These are phyloP conservation scores for Fusarium illudens DNA, from an alignment of 2,329 filamentous ascomycete species.

Conservation along the genomic window DNA sequence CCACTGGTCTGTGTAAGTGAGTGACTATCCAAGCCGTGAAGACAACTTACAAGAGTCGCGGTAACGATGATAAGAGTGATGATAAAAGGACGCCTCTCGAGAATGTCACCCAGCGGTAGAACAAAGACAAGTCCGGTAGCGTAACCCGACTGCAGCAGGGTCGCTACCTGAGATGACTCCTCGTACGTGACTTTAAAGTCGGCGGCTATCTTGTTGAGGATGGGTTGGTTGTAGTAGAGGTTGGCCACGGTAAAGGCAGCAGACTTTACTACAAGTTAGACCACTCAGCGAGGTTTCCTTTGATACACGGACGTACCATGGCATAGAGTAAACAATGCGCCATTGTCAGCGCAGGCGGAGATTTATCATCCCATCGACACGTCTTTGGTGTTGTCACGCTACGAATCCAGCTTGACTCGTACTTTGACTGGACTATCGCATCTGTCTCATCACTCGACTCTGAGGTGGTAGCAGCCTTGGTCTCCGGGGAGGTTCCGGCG, in stretches of 20 bases:
- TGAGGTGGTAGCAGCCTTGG: not conserved
- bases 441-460: constrained; percentile 26
- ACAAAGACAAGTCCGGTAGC: constrained; percentile 76
- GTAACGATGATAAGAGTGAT: constrained; percentile 73
- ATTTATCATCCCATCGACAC: constrained; percentile 72
- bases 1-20: constrained; percentile 54
- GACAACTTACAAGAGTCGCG: constrained; percentile 66
- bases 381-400: constrained; percentile 62
- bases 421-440: constrained; percentile 21
- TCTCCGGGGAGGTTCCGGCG: not conserved
- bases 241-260: constrained; percentile 78
- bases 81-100: constrained; percentile 75
- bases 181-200: constrained; percentile 78
- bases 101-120: constrained; percentile 77
- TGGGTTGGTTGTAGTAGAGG: constrained; percentile 82
- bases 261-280: constrained; percentile 47
- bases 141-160: constrained; percentile 82
- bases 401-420: constrained; percentile 35
- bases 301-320: constrained; percentile 54
- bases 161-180: constrained; percentile 72
- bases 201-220: constrained; percentile 76
- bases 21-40: no score
- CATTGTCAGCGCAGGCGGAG: constrained; percentile 74
- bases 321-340: constrained; percentile 75
- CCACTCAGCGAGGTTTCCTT: not conserved